Conservation (phyloP, 352 stramenopile genomes). For the Globisporangium heterothallicum region DNA sequence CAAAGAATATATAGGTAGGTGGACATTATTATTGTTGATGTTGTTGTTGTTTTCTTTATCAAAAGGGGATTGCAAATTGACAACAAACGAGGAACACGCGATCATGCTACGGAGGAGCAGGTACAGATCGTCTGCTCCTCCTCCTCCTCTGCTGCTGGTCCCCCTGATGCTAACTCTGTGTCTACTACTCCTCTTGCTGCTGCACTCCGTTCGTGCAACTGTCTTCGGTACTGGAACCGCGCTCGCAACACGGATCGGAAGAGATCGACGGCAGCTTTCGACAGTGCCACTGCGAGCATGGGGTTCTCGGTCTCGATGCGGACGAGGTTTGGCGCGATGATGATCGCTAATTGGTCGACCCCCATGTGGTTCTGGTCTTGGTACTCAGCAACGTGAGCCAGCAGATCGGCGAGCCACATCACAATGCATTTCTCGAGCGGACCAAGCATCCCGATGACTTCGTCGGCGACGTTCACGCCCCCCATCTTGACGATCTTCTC, state of each 20-base stretch:
- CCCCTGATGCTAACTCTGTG: not conserved
- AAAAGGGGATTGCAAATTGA: no score
- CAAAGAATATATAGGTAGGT: no score
- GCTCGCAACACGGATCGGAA: constrained; percentile 50
- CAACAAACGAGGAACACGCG: not conserved
- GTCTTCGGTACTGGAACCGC: constrained; percentile 22
- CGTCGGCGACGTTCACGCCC: constrained; percentile 24
- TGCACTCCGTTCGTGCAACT: not conserved
- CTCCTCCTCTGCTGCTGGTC: not conserved
- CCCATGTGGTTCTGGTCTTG: constrained; percentile 84
- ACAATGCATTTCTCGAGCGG: constrained; percentile 54
- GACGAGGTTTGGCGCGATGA: constrained; percentile 87
- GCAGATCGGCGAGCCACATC: constrained; percentile 80
- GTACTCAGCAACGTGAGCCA: constrained; percentile 64
- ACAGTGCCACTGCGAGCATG: constrained; percentile 80
- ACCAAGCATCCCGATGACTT: constrained; percentile 45
- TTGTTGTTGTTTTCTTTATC: not conserved
- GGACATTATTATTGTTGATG: no score
- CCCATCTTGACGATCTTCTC: constrained; percentile 30
- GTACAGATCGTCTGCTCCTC: not conserved
- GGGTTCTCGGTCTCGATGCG: constrained; percentile 80
- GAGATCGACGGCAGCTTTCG: constrained; percentile 81
- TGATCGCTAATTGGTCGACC: constrained; percentile 86
- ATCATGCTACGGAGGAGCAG: not conserved
- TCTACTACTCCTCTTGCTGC: constrained; percentile 7